Evolutionary conservation across 306 rosid species (phyloP).

Genomic region (Dryas alaskensis): DNA sequence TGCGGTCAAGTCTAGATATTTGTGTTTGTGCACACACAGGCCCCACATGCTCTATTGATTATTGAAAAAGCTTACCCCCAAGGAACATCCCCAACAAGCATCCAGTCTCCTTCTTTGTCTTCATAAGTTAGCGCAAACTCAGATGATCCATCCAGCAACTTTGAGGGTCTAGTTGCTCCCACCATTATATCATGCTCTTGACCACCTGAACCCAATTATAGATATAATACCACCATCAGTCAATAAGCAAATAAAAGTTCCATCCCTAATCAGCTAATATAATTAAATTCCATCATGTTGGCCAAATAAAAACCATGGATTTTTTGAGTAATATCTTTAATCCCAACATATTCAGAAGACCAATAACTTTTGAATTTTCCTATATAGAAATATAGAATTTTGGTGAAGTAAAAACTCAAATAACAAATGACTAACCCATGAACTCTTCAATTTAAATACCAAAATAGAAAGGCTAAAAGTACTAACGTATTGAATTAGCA

Average conservation of each 20-base stretch:
- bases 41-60: neutral
- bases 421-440: neutral
- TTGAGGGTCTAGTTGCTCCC: slow-evolving; percentile 48
- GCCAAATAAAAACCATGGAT: neutral
- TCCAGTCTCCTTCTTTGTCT: slow-evolving; percentile 99
- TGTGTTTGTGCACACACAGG: neutral
- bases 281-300: slow-evolving; percentile 11
- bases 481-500: slow-evolving; percentile 52
- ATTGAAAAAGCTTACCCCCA: slow-evolving; percentile 61
- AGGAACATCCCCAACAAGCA: slow-evolving; percentile 99
- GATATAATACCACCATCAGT: slow-evolving; percentile 19
- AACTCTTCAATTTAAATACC: slow-evolving; percentile 10
- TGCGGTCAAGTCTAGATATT: neutral
- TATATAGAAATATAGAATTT: neutral
- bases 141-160: slow-evolving; percentile 65
- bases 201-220: slow-evolving; percentile 48
- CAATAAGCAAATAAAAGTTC: neutral
- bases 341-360: neutral
- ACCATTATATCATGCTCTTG: slow-evolving; percentile 38
- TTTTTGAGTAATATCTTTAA: neutral
- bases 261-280: neutral
- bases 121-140: slow-evolving; percentile 85
- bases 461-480: slow-evolving; percentile 14
- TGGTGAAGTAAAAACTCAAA: neutral
- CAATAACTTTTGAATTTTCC: neutral